phyloP scores from a whole-genome alignment of 1,284 basidiomycete genomes.

The Cryptococcus amylolentus region DNA sequence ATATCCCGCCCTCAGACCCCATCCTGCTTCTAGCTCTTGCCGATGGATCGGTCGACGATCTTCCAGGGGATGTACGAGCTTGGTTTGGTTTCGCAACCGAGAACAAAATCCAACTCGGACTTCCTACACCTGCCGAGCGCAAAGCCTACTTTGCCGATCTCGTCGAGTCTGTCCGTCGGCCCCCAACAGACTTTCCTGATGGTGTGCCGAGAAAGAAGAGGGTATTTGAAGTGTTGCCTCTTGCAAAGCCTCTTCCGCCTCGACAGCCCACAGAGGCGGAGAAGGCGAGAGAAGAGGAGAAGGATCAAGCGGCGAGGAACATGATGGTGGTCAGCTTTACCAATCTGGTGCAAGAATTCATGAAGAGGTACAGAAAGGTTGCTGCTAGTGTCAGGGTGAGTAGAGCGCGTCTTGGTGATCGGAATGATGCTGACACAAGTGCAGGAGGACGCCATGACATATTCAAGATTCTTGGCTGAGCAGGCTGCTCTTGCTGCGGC shows the following conservation, averaged over 20 bases:
- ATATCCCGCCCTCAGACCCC: conserved; percentile 84
- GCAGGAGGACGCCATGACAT: conserved; percentile 25
- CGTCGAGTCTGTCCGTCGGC: conserved; percentile 63
- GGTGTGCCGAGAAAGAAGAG: conserved; percentile 79
- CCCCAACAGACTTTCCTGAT: conserved; percentile 87
- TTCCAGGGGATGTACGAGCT: conserved; percentile 76
- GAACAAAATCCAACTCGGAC: conserved; percentile 64
- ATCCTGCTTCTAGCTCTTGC: conserved; percentile 85
- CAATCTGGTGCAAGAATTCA: conserved; percentile 81
- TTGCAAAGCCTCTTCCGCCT: conserved; percentile 86
- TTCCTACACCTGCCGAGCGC: conserved; percentile 61
- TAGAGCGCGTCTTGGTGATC: conserved; percentile 12
- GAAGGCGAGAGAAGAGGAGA: conserved; percentile 75
- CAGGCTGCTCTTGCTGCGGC: conserved; percentile 17
- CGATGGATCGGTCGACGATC: conserved; percentile 66
- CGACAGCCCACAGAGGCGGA: conserved; percentile 78
- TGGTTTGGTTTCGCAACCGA: conserved; percentile 86
- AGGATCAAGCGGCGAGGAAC: conserved; percentile 73
- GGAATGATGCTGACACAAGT: background rate
- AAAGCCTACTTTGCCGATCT: conserved; percentile 72
- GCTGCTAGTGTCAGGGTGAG: conserved; percentile 74
- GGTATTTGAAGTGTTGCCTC: conserved; percentile 77
- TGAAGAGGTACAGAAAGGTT: conserved; percentile 90
- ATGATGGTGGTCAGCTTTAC: conserved; percentile 82
- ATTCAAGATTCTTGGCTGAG: conserved; percentile 12